Evolutionary conservation across 805 yeast genomes (phyloP).

Genomic region (Kurtzmaniella fragi): DNA sequence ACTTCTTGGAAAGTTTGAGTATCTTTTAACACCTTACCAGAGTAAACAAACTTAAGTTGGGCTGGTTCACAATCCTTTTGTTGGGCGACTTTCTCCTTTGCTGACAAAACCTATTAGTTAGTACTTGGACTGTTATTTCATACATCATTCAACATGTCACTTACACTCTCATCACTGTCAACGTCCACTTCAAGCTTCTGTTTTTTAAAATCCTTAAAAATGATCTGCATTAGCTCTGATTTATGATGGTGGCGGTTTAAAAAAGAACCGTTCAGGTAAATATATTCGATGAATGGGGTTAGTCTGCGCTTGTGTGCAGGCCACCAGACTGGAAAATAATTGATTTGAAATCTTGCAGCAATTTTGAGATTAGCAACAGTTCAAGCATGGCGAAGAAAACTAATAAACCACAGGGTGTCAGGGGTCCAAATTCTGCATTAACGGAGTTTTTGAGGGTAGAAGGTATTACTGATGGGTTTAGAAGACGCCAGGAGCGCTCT

Average conservation of each 20-base stretch:
- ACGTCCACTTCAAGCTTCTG: constrained; percentile 78
- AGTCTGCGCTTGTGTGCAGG: no score
- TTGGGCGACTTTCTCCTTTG: constrained; percentile 68
- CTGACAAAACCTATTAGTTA: constrained; percentile 46
- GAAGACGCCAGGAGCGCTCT: constrained; percentile 29
- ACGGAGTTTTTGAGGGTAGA: constrained; percentile 85
- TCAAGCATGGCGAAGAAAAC: constrained; percentile 12
- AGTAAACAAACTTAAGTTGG: constrained; percentile 85
- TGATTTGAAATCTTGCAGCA: no score
- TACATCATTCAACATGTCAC: constrained; percentile 14
- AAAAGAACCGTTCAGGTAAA: no score
- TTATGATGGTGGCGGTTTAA: no score
- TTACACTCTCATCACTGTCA: constrained; percentile 62
- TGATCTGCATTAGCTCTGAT: constrained; percentile 54
- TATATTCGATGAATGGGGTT: no score
- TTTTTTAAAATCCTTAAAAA: constrained; percentile 90
- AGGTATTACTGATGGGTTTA: constrained; percentile 80
- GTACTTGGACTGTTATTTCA: constrained; percentile 2
- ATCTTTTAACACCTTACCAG: constrained; percentile 87
- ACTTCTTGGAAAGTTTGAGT: constrained; percentile 66
- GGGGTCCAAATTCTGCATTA: constrained; percentile 80
- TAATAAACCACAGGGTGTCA: constrained; percentile 18
- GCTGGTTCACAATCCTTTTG: constrained; percentile 63
- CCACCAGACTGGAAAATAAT: no score
- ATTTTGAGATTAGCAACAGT: not conserved